A percentile compares a stretch with the other conserved stretches of the same genome.
Evolutionary conservation across 75 land plant species (phyloP).

Genomic region (Ceratopteris richardii): DNA sequence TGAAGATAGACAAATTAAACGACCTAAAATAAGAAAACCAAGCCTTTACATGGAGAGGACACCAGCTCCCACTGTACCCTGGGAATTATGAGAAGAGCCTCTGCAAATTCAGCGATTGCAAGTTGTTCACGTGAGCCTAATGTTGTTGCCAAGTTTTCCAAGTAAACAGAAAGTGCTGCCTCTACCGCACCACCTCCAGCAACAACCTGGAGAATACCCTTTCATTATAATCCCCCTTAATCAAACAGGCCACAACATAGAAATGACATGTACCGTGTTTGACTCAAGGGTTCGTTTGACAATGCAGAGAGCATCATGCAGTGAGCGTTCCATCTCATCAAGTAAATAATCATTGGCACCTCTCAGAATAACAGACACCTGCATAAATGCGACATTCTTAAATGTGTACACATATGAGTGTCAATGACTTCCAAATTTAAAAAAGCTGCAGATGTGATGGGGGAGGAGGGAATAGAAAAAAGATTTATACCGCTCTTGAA

Average conservation of each 20-base stretch:
- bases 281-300: slow-evolving; percentile 97
- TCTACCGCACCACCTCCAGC: slow-evolving; percentile 99
- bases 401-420: background rate
- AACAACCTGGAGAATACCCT: slow-evolving; percentile 50
- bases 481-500: slow-evolving; percentile 66
- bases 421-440: too few relatives aligned
- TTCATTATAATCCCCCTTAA: background rate
- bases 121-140: slow-evolving; percentile 93
- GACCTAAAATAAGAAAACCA: too few relatives aligned
- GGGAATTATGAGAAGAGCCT: slow-evolving; percentile 85
- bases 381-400: slow-evolving; percentile 3
- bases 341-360: slow-evolving; percentile 98
- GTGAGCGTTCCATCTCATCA: slow-evolving; percentile 95
- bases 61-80: too few relatives aligned
- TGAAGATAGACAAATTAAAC: background rate
- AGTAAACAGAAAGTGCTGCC: slow-evolving; percentile 88
- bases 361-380: slow-evolving; percentile 85
- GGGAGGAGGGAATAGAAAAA: too few relatives aligned
- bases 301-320: slow-evolving; percentile 89
- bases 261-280: slow-evolving; percentile 43
- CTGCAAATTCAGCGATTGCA: slow-evolving; percentile 97
- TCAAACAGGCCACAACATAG: background rate
- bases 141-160: slow-evolving; percentile 88
- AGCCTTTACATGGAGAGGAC: too few relatives aligned
- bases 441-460: too few relatives aligned